Percentiles rank a stretch among this genome's conserved stretches.
Evolutionary conservation across 2,329 filamentous ascomycete genomes (phyloP).

Genomic region (Dothidotthia symphoricarpi): DNA sequence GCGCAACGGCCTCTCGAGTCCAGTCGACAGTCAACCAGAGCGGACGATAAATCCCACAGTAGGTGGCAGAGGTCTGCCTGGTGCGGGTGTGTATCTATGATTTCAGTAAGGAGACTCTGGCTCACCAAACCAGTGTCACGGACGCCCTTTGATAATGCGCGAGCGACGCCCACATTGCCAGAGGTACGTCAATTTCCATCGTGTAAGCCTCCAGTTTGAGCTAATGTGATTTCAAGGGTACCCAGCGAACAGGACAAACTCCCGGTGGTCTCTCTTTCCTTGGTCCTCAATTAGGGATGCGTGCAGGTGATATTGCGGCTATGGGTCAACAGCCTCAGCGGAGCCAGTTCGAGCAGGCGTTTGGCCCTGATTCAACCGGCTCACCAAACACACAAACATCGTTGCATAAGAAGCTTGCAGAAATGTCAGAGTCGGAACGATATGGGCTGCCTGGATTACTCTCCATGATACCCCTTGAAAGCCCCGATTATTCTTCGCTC

Average conservation of each 20-base stretch:
- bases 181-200: slow-evolving; percentile 31
- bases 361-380: slow-evolving; percentile 28
- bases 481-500: slow-evolving; percentile 50
- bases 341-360: slow-evolving; percentile 34
- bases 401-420: slow-evolving; percentile 48
- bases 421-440: slow-evolving; percentile 61
- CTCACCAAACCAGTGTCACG: slow-evolving; percentile 26
- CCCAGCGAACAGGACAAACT: slow-evolving; percentile 26
- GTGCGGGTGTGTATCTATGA: slow-evolving; percentile 17
- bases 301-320: slow-evolving; percentile 23
- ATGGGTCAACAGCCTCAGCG: slow-evolving; percentile 32
- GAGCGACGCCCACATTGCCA: slow-evolving; percentile 29
- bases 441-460: slow-evolving; percentile 61
- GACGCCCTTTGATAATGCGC: slow-evolving; percentile 34
- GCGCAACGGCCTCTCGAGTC: slow-evolving; percentile 45
- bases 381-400: slow-evolving; percentile 38
- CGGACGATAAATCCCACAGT: slow-evolving; percentile 32
- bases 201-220: background rate
- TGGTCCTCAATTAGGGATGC: slow-evolving; percentile 28
- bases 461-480: slow-evolving; percentile 56
- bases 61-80: slow-evolving; percentile 27
- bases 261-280: slow-evolving; percentile 32
- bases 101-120: background rate
- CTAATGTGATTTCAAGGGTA: slow-evolving; percentile 19
- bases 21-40: slow-evolving; percentile 40